Evolutionary conservation across 2,329 filamentous ascomycete genomes (phyloP), one percentile per base, ranked within the genome.

Genomic region (Onygena corvina): DNA sequence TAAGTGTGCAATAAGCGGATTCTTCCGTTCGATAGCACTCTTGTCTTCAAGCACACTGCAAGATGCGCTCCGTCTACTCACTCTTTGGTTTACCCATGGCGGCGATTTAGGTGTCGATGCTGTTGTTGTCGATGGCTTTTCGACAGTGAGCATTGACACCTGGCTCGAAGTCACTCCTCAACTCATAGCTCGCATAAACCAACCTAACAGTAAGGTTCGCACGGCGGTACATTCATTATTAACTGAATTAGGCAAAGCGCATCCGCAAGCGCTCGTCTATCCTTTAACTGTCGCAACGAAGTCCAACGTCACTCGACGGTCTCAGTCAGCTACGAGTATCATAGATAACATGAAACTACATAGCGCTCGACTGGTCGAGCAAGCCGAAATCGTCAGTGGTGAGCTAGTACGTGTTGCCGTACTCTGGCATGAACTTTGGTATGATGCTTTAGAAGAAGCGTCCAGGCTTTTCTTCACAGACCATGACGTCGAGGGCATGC

Each of bases 111-210:
- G 96, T 56, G 93, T 99, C 53, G 94, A 90, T 59, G 72, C 77
- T 12, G 86, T 85, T 12, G 86, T 99, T 20, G 88, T 82, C 0
- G 89, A 96, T 62, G 92, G 93, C 3, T 93, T 95, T 56, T 77
- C 84, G 0, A 84, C 85, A 31, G 88, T 99, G 56, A 94, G 86
- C 61, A 86, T 98, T 50, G 92, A 99, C 66, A 96, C 90, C 1
- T 99, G 92, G 93, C 79, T 99, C 14, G 89, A 96, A 61, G 93
- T 98, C 47, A 95, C 96, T 55, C 92, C 92, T 29, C 92, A 99
- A 62, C 75, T 99, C 44, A 94, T 99, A 65, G 92, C 92, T 27
- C 81, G 92, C 52, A 96, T 99, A 71, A 98, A 94, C 61, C 92
- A 96, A 64, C 87, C 89, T 12, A 95, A 95, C 65, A 77, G 80